Evolutionary conservation across 2,329 filamentous ascomycete species (phyloP).

Genomic region (Neophaeococcomyces mojaviensis): DNA sequence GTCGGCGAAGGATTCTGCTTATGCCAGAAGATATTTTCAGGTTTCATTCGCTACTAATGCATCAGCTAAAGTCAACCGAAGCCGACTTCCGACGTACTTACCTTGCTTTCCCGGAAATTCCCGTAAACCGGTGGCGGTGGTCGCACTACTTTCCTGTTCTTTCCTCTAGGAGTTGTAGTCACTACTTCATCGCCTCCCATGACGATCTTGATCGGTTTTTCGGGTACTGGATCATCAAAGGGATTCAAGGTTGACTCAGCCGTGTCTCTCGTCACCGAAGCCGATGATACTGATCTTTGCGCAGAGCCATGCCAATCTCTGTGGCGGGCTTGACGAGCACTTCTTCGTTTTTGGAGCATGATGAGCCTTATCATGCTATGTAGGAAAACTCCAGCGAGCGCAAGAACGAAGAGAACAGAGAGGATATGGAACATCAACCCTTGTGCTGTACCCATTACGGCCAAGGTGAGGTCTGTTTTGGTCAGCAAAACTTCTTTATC

Average conservation of each 20-base stretch:
- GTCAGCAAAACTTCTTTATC: constrained; percentile 6
- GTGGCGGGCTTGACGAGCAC: constrained; percentile 26
- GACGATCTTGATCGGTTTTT: constrained; percentile 67
- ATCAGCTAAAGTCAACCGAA: constrained; percentile 2
- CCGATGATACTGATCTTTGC: constrained; percentile 39
- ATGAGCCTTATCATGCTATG: constrained; percentile 68
- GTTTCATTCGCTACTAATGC: constrained; percentile 60
- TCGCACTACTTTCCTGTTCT: constrained; percentile 43
- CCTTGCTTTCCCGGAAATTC: constrained; percentile 73
- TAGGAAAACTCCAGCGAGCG: constrained; percentile 70
- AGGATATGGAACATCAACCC: constrained; percentile 70
- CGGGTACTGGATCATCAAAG: constrained; percentile 15
- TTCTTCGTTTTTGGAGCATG: constrained; percentile 52
- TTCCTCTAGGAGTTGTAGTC: constrained; percentile 35
- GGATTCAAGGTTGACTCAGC: constrained; percentile 29
- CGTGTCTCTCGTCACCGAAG: constrained; percentile 57
- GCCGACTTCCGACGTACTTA: constrained; percentile 39
- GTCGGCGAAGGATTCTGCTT: constrained; percentile 38
- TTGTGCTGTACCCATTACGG: constrained; percentile 56
- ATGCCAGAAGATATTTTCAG: constrained; percentile 74
- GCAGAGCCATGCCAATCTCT: constrained; percentile 27
- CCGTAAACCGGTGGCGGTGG: constrained; percentile 75
- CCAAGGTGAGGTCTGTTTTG: constrained; percentile 61
- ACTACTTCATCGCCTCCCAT: constrained; percentile 68
- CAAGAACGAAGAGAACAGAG: constrained; percentile 68